phyloP scores from a whole-genome alignment of 108 stramenopile genomes.

The Conticribra guillardii region DNA sequence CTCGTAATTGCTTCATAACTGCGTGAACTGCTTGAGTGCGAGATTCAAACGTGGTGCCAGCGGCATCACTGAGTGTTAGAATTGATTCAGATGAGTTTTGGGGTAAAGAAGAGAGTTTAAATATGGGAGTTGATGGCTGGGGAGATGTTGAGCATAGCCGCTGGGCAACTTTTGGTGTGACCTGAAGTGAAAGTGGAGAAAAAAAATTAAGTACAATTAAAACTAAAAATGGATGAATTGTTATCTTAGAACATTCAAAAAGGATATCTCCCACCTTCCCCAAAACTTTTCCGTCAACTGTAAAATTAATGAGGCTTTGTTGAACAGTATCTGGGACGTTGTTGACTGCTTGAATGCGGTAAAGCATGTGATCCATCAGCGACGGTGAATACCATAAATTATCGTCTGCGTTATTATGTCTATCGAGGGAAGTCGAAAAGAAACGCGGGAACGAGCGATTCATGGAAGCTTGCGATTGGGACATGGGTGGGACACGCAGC shows the following conservation, averaged over 20 bases:
- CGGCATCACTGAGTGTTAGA: constrained; percentile 53
- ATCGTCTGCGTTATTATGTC: no score
- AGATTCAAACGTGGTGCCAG: constrained; percentile 52
- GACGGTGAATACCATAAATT: constrained; percentile 21
- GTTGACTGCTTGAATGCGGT: constrained; percentile 71
- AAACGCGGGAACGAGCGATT: no score
- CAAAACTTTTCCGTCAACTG: constrained; percentile 59
- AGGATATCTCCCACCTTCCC: constrained; percentile 57
- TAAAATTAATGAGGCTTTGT: constrained; percentile 55
- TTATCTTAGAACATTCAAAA: not conserved
- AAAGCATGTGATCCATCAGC: constrained; percentile 74
- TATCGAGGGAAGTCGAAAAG: no score
- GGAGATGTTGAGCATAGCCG: constrained; percentile 41
- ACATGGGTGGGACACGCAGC: no score
- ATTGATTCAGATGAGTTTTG: not conserved
- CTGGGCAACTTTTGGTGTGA: constrained; percentile 55
- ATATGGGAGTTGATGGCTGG: not conserved
- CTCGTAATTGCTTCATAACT: constrained; percentile 61
- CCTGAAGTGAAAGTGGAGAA: not conserved
- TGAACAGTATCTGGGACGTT: constrained; percentile 58
- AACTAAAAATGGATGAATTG: not conserved
- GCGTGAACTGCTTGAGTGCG: constrained; percentile 63
- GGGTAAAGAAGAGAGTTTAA: constrained; percentile 1
- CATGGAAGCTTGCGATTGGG: no score
- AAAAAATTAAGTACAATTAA: not conserved